Percentiles rank a stretch among this genome's conserved stretches.
Evolutionary conservation across 495 filamentous ascomycete species (phyloP).

Genomic region (Neurospora sp.): DNA sequence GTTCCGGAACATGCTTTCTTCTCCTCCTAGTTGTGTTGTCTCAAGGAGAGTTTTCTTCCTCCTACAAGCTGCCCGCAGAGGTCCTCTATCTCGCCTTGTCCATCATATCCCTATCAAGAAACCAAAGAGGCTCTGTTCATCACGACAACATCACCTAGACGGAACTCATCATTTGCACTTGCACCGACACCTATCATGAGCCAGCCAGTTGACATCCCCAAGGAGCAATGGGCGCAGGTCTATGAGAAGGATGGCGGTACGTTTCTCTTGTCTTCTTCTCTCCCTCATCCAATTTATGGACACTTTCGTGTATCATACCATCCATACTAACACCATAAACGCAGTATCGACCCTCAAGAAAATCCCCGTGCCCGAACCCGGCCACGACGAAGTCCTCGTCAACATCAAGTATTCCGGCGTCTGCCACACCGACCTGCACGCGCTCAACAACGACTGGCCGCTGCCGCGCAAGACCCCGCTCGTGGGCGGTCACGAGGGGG

Average conservation of each 20-base stretch:
- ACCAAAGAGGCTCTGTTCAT: background rate
- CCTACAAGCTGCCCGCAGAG: background rate
- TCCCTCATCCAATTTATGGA: background rate
- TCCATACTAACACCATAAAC: conserved; percentile 14
- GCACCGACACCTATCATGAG: background rate
- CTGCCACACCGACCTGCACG: conserved; percentile 81
- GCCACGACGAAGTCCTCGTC: conserved; percentile 73
- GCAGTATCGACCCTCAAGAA: conserved; percentile 50
- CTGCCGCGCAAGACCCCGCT: conserved; percentile 64
- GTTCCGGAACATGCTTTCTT: background rate
- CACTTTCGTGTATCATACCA: background rate
- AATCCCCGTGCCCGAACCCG: conserved; percentile 65
- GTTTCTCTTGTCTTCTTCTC: conserved; percentile 10
- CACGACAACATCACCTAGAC: background rate
- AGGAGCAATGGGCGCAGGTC: conserved; percentile 75
- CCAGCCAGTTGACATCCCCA: conserved; percentile 38
- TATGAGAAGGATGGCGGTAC: conserved; percentile 60
- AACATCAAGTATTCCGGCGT: conserved; percentile 85
- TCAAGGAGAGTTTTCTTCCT: background rate
- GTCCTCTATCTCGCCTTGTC: background rate
- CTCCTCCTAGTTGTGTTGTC: background rate
- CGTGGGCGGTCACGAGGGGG: conserved; percentile 86
- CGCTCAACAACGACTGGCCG: conserved; percentile 80
- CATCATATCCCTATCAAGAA: background rate
- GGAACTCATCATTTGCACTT: background rate